Base-by-base conservation (phyloP, 2,329 filamentous ascomycete genomes). In the Pleurostoma richardsiae region DNA sequence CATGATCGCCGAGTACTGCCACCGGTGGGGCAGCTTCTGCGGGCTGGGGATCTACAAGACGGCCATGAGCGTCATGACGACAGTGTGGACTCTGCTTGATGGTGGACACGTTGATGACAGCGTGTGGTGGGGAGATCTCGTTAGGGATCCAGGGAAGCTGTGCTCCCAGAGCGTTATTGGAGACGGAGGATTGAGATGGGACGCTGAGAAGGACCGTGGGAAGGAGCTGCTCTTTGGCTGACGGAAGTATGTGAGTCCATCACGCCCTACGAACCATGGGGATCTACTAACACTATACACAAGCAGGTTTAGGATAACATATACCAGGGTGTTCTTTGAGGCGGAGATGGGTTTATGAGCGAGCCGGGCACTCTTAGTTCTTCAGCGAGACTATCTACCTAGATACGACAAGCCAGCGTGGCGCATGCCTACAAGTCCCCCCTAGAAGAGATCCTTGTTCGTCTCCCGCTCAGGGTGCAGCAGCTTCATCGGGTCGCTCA, bases 401-500 rank as follows among this genome's bases (percentile, higher is more conserved):
- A 19, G 19, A 19, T 19, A 19, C 19, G 19, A 19, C 19, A 19
- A 19, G 19, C 19, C 19, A 19, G 19, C 19, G 19, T 19, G 19
- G 19, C 19, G 19, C 19, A 19, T 19, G 19, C 19, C 19, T 19
- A 19, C 19, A 19, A 19, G 19, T 19, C 19, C 19, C 19, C 19
- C 19, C 19, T 19, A 36, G n/a, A 36, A 8, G 8, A 36, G 33
- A 36, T 36, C 33, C 33, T 36, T 36, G n/a, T 36, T 8, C 33
- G 33, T 8, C 33, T 36, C 33, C 33, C 8, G 33, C 33, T 36
- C 33, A 8, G 33, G 33, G n/a, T n/a, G 33, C 7, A 50, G 42
- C 3, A 41, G 36, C 30, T 51, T 48, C 29, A 49, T 33, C n/a
- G 57, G 58, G 19, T 52, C 40, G 43, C 56, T 44, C 28, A 49